These are phyloP conservation scores for Rhizopogon vinicolor DNA, from an alignment of 768 basidiomycete genomes.

Conservation along the genomic window DNA sequence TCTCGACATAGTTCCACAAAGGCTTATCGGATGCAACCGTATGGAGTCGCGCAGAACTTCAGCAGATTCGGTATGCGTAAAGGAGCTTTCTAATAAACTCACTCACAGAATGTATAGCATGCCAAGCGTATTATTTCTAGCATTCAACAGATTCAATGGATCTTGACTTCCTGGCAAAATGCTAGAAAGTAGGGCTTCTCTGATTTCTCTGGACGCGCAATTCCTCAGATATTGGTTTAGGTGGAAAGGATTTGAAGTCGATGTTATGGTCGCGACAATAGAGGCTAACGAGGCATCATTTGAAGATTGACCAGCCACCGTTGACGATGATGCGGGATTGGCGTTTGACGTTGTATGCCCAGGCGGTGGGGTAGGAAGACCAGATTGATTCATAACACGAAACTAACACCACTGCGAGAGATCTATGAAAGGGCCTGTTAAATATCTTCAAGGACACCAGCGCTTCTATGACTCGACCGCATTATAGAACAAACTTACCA, in stretches of 20 bases:
- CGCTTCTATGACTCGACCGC: no score
- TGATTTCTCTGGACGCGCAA: constrained; percentile 50
- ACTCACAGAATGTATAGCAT: constrained; percentile 72
- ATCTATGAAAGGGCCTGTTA: no score
- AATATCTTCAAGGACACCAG: no score
- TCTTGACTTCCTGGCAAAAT: constrained; percentile 58
- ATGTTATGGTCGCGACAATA: constrained; percentile 44
- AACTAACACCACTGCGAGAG: neutral
- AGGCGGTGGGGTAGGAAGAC: constrained; percentile 20
- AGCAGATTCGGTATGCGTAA: neutral
- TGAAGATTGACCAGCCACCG: constrained; percentile 6
- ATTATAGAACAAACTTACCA: no score
- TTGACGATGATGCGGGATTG: constrained; percentile 9
- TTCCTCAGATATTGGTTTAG: constrained; percentile 43
- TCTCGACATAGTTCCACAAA: constrained; percentile 35
- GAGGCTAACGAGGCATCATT: constrained; percentile 28
- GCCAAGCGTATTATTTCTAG: constrained; percentile 54
- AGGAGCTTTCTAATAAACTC: neutral
- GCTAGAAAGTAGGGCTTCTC: constrained; percentile 53
- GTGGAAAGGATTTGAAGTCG: constrained; percentile 28
- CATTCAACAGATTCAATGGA: constrained; percentile 56
- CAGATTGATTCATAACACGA: constrained; percentile 21
- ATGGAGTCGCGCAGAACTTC: constrained; percentile 57
- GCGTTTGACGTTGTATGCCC: constrained; percentile 8
- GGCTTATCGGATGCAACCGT: constrained; percentile 34